These are phyloP conservation scores for Boletus huronensis DNA, from an alignment of 768 basidiomycete species.

Conservation along the genomic window DNA sequence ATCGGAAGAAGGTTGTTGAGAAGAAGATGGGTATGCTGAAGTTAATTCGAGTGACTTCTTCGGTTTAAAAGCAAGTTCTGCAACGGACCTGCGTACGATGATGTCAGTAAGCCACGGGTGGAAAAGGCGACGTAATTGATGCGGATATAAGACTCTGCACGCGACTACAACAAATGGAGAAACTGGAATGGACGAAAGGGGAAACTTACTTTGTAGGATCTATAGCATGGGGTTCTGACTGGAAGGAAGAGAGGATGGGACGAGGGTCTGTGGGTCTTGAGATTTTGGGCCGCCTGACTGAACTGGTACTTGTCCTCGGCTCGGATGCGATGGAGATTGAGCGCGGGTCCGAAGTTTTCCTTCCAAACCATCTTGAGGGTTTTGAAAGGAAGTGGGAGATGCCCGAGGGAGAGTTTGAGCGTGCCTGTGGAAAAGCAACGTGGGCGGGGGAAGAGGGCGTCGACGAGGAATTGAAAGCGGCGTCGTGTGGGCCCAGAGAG, in stretches of 20 bases:
- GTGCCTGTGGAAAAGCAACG: slow-evolving; percentile 40
- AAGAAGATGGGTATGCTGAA: slow-evolving; percentile 31
- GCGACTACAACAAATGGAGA: slow-evolving; percentile 4
- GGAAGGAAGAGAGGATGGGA: slow-evolving; percentile 53
- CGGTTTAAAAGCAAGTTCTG: slow-evolving; percentile 53
- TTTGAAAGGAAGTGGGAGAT: slow-evolving; percentile 63
- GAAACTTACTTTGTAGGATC: slow-evolving; percentile 52
- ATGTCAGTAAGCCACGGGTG: slow-evolving; percentile 19
- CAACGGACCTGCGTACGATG: slow-evolving; percentile 50
- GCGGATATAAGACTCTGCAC: neutral
- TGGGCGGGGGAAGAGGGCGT: slow-evolving; percentile 34
- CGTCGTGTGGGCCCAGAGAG: slow-evolving; percentile 39
- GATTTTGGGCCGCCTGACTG: slow-evolving; percentile 69
- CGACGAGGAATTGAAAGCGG: slow-evolving; percentile 13
- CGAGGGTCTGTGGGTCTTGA: slow-evolving; percentile 82
- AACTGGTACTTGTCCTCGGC: slow-evolving; percentile 48
- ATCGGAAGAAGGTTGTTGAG: slow-evolving; percentile 28
- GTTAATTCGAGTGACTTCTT: slow-evolving; percentile 45
- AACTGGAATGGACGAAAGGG: neutral
- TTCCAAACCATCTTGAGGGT: slow-evolving; percentile 69
- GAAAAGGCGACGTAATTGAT: slow-evolving; percentile 6
- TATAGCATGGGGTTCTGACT: slow-evolving; percentile 45
- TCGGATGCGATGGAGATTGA: slow-evolving; percentile 38
- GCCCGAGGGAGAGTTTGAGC: slow-evolving; percentile 62
- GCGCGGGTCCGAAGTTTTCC: slow-evolving; percentile 55